Percentiles rank a stretch among this genome's conserved stretches.
phyloP scores from a whole-genome alignment of 2,329 filamentous ascomycete genomes.

The Clarireedia monteithiana region DNA sequence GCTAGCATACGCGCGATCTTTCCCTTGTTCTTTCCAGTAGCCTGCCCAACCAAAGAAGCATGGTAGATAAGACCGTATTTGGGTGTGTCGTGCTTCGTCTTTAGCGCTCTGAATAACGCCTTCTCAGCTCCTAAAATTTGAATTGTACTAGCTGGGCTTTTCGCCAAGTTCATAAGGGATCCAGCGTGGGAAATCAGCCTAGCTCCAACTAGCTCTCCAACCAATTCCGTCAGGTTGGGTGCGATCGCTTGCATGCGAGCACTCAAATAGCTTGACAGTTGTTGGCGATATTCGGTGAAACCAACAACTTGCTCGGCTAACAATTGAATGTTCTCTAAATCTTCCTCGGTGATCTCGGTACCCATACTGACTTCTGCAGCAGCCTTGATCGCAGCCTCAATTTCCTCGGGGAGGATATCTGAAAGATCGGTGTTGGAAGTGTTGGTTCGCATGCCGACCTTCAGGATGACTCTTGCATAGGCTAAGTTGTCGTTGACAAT shows the following conservation, averaged over 20 bases:
- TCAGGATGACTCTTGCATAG: constrained; percentile 80
- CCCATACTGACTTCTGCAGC: constrained; percentile 98
- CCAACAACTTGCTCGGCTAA: constrained; percentile 89
- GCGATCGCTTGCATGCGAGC: constrained; percentile 95
- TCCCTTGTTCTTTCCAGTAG: constrained; percentile 96
- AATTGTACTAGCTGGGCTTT: constrained; percentile 89
- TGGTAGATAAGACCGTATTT: constrained; percentile 97
- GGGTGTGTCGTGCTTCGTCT: constrained; percentile 98
- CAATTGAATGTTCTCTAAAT: constrained; percentile 85
- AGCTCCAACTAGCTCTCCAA: constrained; percentile 90
- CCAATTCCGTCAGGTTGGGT: constrained; percentile 86
- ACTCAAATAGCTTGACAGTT: constrained; percentile 82
- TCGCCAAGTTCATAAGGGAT: constrained; percentile 89
- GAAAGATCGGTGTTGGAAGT: constrained; percentile 70
- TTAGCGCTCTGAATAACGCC: constrained; percentile 93
- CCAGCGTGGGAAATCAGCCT: constrained; percentile 91
- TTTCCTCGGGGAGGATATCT: constrained; percentile 90
- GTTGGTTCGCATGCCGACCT: constrained; percentile 83
- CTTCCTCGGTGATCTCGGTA: constrained; percentile 88
- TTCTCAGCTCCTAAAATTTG: constrained; percentile 99
- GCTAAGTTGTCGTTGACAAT: constrained; percentile 96
- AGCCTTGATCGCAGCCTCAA: constrained; percentile 83
- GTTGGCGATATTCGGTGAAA: constrained; percentile 82
- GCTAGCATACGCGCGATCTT: constrained; percentile 97
- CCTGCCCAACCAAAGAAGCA: constrained; percentile 89